Conservation (phyloP, 257 asterid genomes). For the Nemophila menziesii region DNA sequence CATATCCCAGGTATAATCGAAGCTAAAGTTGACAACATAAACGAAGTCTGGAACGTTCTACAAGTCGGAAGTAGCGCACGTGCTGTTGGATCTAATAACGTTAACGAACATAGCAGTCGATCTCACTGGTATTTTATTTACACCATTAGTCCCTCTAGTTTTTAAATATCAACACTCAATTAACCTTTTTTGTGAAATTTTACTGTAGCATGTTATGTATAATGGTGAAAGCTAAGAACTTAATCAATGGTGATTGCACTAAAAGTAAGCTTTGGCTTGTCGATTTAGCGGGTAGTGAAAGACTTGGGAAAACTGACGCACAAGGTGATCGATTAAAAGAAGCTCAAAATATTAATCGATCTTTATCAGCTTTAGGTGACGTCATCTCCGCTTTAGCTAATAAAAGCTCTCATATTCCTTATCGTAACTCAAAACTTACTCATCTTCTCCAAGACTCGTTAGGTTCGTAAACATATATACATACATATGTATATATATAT, state of each 20-base stretch:
- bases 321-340: slow-evolving; percentile 98
- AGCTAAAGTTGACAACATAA: slow-evolving; percentile 66
- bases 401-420: slow-evolving; percentile 93
- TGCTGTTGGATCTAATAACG: slow-evolving; percentile 89
- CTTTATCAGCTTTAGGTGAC: slow-evolving; percentile 98
- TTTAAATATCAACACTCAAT: not conserved
- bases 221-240: slow-evolving; percentile 68
- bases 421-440: slow-evolving; percentile 94
- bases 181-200: not conserved
- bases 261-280: slow-evolving; percentile 99
- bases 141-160: too few species aligned
- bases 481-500: slow-evolving; percentile 2
- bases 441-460: slow-evolving; percentile 92
- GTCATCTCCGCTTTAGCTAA: slow-evolving; percentile 91
- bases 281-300: slow-evolving; percentile 98
- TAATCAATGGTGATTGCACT: slow-evolving; percentile 65
- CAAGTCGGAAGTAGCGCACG: slow-evolving; percentile 94
- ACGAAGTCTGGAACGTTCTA: slow-evolving; percentile 81
- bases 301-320: slow-evolving; percentile 91
- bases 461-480: slow-evolving; percentile 26
- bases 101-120: slow-evolving; percentile 98
- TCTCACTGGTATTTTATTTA: slow-evolving; percentile 69
- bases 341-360: slow-evolving; percentile 94
- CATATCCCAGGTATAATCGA: slow-evolving; percentile 89
- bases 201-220: slow-evolving; percentile 77